Base-by-base conservation (phyloP, 805 yeast species). In the Danielozyma ontarioensis region DNA sequence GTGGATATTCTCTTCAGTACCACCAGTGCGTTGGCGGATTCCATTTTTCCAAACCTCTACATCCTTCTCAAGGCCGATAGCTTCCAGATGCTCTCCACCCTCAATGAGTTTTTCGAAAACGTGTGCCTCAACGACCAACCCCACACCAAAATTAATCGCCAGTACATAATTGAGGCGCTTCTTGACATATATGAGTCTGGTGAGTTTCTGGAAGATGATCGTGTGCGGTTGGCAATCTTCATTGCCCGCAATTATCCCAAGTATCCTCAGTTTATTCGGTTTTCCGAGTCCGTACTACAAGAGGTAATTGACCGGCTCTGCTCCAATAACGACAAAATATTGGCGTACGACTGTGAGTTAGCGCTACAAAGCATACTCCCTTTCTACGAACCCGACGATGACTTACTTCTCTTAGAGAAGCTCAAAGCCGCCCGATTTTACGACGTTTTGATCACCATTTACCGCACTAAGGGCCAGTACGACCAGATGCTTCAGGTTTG, bases 101-200 rank as follows among this genome's bases (percentile, higher is more conserved):
- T 93, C 37, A 82, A 87, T 53, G 95, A 84, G 52, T 82, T 83
- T 6, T 80, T 90, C 50, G 97, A 90, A 51, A 95, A 87, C 51
- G 60, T 83, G 0, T 64, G 74, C 27, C 55, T 90, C 35, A 86
- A 88, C 53, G 87, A 78, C 14, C 78, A 76, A 28, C 71, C 63
- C 18, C 51, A 58, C 3, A 48, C 13, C 39, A 52, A 49, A 14
- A 66, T 83, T 4, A 82, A 68, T 40, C 65, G 97, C 13, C 97
- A 90, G 53, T 81, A 80, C 44, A 73, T 90, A 11, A 60, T 86
- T 14, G 90, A 86, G 39, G 74, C 85, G 3, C 56, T 90, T 14
- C 51, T 85, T 12, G 84, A 83, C 32, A 57, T 80, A 2, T 70
- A 73, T 44, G 65, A 67, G 3, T 63, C 57, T 4, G 54, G 63